A percentile compares a stretch with the other conserved stretches of the same genome.
Conservation (phyloP, 805 yeast genomes). For the Metschnikowia henanensis region DNA sequence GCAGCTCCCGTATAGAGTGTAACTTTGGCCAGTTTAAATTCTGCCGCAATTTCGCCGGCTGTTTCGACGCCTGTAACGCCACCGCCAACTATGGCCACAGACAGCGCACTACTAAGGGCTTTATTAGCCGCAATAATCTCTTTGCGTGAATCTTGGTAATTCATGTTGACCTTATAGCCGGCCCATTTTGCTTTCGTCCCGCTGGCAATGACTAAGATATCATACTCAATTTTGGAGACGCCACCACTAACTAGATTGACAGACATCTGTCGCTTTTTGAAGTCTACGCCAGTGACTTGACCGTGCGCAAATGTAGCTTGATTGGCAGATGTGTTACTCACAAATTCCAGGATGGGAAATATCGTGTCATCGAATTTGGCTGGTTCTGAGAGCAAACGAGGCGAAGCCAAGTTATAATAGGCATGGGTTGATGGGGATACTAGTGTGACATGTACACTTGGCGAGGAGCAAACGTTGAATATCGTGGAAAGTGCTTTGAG, state of each 20-base stretch:
- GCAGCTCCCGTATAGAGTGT: slow-evolving; percentile 23
- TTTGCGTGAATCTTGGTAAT: slow-evolving; percentile 16
- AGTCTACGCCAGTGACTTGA: slow-evolving; percentile 25
- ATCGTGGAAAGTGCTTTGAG: slow-evolving; percentile 26
- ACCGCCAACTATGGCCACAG: slow-evolving; percentile 40
- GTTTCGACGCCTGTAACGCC: slow-evolving; percentile 41
- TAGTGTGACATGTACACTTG: slow-evolving; percentile 21
- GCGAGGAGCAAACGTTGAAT: slow-evolving; percentile 4
- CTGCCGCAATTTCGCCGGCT: slow-evolving; percentile 36
- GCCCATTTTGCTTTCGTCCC: slow-evolving; percentile 26
- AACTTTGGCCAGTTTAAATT: slow-evolving; percentile 20
- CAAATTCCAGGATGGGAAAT: slow-evolving; percentile 20
- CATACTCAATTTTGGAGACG: slow-evolving; percentile 21
- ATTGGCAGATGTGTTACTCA: slow-evolving; percentile 18
- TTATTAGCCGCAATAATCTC: slow-evolving; percentile 19
- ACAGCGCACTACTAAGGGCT: slow-evolving; percentile 22
- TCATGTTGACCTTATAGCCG: slow-evolving; percentile 28
- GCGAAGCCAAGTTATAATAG: slow-evolving; percentile 29
- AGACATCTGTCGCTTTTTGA: slow-evolving; percentile 21
- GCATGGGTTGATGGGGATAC: slow-evolving; percentile 26
- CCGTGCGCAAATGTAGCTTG: slow-evolving; percentile 26
- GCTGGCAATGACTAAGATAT: slow-evolving; percentile 35
- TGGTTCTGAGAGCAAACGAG: slow-evolving; percentile 33
- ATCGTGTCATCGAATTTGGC: slow-evolving; percentile 18
- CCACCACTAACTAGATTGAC: slow-evolving; percentile 12